Evolutionary conservation across 2,329 filamentous ascomycete genomes (phyloP).

Genomic region (Verticillium dahliae): DNA sequence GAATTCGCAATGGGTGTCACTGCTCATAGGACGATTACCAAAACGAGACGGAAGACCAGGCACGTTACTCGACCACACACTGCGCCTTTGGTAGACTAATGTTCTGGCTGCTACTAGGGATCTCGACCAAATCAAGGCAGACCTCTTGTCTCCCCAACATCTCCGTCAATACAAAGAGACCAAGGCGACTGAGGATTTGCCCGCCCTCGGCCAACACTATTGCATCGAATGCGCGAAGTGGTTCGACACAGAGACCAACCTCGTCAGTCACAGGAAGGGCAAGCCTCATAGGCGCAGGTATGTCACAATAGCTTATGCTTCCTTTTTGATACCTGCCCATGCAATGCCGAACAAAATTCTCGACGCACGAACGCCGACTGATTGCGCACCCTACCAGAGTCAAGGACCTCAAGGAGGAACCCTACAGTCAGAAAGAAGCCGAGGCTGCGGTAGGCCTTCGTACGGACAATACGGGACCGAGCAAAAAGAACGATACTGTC

Average conservation of each 20-base stretch:
- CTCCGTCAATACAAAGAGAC: slow-evolving; percentile 70
- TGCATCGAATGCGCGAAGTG: slow-evolving; percentile 93
- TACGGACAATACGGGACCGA: slow-evolving; percentile 54
- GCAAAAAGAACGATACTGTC: slow-evolving; percentile 14
- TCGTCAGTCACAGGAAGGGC: slow-evolving; percentile 70
- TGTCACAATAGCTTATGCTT: slow-evolving; percentile 10
- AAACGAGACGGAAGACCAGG: slow-evolving; percentile 68
- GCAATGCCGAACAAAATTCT: background rate
- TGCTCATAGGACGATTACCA: slow-evolving; percentile 61
- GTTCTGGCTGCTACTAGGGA: slow-evolving; percentile 57
- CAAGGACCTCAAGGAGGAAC: slow-evolving; percentile 74
- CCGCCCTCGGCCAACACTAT: slow-evolving; percentile 78
- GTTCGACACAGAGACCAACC: slow-evolving; percentile 79
- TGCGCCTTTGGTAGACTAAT: slow-evolving; percentile 13
- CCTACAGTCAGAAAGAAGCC: slow-evolving; percentile 79
- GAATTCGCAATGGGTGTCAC: slow-evolving; percentile 56
- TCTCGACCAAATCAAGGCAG: slow-evolving; percentile 84
- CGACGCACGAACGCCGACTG: background rate
- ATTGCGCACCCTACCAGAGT: slow-evolving; percentile 44
- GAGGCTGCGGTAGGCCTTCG: slow-evolving; percentile 71
- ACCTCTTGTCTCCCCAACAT: slow-evolving; percentile 73
- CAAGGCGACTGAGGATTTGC: slow-evolving; percentile 80
- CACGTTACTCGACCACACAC: slow-evolving; percentile 22
- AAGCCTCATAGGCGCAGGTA: slow-evolving; percentile 93
- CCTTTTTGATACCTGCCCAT: too few relatives aligned